These are phyloP conservation scores for Hydrangea macrophylla DNA, from an alignment of 148 eudicot species.

Conservation along the genomic window DNA sequence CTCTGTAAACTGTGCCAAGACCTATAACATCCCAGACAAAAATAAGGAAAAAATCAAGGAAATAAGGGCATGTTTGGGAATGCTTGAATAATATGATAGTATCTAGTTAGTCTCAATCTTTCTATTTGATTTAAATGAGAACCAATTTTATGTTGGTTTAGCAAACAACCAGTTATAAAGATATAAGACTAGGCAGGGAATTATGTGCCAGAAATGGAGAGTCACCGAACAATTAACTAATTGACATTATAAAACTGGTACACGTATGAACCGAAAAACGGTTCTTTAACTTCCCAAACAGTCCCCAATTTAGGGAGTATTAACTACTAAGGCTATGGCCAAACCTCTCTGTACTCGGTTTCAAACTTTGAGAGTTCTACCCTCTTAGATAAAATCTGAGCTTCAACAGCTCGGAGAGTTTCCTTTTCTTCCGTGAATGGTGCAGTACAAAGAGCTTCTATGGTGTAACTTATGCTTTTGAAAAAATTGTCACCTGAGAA, in stretches of 20 bases:
- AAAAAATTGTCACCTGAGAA: slow-evolving; percentile 84
- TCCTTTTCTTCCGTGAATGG: slow-evolving; percentile 67
- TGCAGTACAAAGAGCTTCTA: slow-evolving; percentile 76
- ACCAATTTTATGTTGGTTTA: no score
- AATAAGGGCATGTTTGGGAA: no score
- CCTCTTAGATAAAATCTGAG: slow-evolving; percentile 74
- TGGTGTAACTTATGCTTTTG: slow-evolving; percentile 82
- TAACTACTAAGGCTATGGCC: not conserved
- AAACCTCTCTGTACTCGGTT: slow-evolving; percentile 87
- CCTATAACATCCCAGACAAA: slow-evolving; percentile 37
- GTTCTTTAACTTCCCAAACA: no score
- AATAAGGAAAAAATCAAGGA: slow-evolving; percentile 14
- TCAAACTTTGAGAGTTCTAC: slow-evolving; percentile 87
- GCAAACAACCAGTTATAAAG: no score
- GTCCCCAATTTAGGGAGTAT: not conserved
- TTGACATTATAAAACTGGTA: no score
- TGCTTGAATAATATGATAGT: no score
- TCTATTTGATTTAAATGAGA: no score
- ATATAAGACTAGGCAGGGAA: no score
- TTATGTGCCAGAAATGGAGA: no score
- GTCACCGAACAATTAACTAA: no score
- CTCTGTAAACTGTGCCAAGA: slow-evolving; percentile 81
- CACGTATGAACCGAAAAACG: no score
- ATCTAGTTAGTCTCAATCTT: no score
- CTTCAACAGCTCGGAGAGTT: slow-evolving; percentile 75